Conservation (phyloP, 257 asterid species). For the Eucommia ulmoides region DNA sequence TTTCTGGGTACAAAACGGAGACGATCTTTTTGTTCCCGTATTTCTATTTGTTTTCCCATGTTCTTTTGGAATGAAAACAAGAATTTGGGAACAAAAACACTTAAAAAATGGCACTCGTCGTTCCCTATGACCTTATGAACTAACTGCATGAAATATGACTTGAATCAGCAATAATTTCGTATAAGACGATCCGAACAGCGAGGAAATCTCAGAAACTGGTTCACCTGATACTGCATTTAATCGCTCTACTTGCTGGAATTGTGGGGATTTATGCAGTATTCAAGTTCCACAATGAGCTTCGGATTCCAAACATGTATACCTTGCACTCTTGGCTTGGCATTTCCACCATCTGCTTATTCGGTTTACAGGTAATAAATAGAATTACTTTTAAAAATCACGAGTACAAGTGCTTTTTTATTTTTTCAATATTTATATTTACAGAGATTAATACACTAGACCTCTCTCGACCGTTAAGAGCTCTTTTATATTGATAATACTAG, state of each 20-base stretch:
- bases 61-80: background rate
- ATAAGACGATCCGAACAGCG: slow-evolving; percentile 48
- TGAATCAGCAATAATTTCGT: slow-evolving; percentile 65
- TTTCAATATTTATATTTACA: too few relatives aligned
- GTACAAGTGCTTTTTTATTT: too few relatives aligned
- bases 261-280: background rate
- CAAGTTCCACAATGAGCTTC: background rate
- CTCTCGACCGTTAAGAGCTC: too few relatives aligned
- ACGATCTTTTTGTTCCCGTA: background rate
- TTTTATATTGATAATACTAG: too few relatives aligned
- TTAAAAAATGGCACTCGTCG: too few relatives aligned
- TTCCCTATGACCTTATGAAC: background rate
- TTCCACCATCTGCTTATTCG: background rate
- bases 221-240: background rate
- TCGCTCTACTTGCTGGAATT: background rate
- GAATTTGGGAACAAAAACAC: too few relatives aligned
- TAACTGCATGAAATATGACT: background rate
- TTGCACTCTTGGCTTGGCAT: background rate
- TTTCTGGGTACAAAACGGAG: background rate
- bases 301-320: background rate
- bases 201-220: background rate
- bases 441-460: too few relatives aligned
- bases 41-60: background rate
- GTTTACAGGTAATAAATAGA: background rate
- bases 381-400: too few relatives aligned